Conservation (phyloP, 2,329 filamentous ascomycete species). For the Phaeosphaeria sp. region DNA sequence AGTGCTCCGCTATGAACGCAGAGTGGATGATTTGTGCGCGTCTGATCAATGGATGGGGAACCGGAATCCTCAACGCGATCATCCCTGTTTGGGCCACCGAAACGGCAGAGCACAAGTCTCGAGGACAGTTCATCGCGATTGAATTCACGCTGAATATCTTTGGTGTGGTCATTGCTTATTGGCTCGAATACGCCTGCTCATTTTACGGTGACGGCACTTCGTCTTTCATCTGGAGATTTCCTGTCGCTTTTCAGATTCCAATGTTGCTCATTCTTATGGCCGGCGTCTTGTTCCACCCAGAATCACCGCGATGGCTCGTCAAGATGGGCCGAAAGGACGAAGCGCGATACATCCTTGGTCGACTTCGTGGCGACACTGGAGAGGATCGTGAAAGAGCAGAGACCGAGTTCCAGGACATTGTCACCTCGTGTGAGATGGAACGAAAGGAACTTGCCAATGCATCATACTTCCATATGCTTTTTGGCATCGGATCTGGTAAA, state of each 20-base stretch:
- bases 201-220: conserved; percentile 66
- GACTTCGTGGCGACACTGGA: conserved; percentile 66
- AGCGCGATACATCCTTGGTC: conserved; percentile 68
- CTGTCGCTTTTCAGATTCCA: conserved; percentile 73
- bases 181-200: conserved; percentile 60
- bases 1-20: conserved; percentile 70
- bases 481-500: conserved; percentile 69
- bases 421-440: conserved; percentile 68
- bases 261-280: conserved; percentile 65
- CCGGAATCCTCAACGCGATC: conserved; percentile 73
- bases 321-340: conserved; percentile 72
- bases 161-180: conserved; percentile 69
- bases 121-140: conserved; percentile 73
- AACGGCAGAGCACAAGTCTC: conserved; percentile 70
- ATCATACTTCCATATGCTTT: conserved; percentile 71
- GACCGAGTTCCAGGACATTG: conserved; percentile 70
- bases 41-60: conserved; percentile 69
- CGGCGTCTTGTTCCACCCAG: conserved; percentile 71
- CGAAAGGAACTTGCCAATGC: conserved; percentile 55
- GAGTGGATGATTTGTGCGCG: conserved; percentile 65
- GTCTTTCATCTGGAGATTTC: conserved; percentile 71
- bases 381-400: conserved; percentile 55
- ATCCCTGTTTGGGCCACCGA: conserved; percentile 76
- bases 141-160: conserved; percentile 79
- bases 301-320: conserved; percentile 71